phyloP scores from a whole-genome alignment of 1,139 yeast genomes.

The Taphrina sp. region DNA sequence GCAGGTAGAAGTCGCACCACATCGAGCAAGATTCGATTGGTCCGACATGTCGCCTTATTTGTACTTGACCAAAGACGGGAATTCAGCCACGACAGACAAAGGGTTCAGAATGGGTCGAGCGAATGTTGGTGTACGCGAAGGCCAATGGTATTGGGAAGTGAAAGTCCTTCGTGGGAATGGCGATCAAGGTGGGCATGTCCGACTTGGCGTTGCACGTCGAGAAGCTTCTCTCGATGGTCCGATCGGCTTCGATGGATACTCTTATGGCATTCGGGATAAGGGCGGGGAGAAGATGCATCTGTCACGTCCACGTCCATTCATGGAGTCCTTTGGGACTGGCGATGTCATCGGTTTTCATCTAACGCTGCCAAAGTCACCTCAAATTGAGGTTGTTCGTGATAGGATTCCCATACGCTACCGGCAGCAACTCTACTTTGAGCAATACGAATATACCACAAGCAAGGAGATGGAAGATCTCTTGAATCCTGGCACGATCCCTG shows the following conservation, averaged over 20 bases:
- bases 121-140: conserved; percentile 74
- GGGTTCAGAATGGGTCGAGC: conserved; percentile 85
- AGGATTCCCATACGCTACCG: conserved; percentile 85
- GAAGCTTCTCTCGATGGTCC: conserved; percentile 94
- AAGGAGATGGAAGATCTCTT: conserved; percentile 72
- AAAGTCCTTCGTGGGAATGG: conserved; percentile 49
- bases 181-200: conserved; percentile 54
- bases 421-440: conserved; percentile 76
- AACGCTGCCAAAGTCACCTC: conserved; percentile 55
- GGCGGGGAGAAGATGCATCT: conserved; percentile 77
- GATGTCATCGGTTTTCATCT: conserved; percentile 80
- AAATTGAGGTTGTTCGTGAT: conserved; percentile 59
- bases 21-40: conserved; percentile 57
- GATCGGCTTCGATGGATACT: conserved; percentile 91
- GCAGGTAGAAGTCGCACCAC: conserved; percentile 74
- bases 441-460: conserved; percentile 76
- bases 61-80: conserved; percentile 46
- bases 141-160: conserved; percentile 77
- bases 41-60: conserved; percentile 72
- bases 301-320: conserved; percentile 61
- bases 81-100: conserved; percentile 50
- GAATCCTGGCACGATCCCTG: conserved; percentile 51
- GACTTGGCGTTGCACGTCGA: conserved; percentile 77
- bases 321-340: conserved; percentile 64
- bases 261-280: conserved; percentile 83